Conservation (phyloP, 257 asterid species). For the Solanum pimpinellifolium region DNA sequence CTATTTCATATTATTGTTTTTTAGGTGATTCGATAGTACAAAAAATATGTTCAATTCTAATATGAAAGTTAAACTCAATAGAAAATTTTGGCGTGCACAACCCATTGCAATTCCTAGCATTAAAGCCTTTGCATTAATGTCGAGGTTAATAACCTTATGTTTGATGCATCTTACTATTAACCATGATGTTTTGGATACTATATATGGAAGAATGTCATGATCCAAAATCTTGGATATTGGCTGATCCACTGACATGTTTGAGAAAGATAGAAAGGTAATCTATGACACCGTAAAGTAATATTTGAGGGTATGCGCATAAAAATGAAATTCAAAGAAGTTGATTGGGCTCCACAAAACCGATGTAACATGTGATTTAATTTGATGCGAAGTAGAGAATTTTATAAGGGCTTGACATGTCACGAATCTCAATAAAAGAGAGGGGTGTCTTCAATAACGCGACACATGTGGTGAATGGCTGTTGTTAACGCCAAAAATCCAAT, state of each 20-base stretch:
- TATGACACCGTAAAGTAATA: background rate
- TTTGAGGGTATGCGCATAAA: background rate
- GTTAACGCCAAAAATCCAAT: background rate
- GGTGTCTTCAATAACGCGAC: background rate
- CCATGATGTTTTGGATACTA: background rate
- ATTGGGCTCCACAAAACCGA: background rate
- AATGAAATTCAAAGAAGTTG: background rate
- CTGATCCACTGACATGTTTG: too few species aligned
- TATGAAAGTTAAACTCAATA: background rate
- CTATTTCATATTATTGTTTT: background rate
- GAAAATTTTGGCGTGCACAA: background rate
- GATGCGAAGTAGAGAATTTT: background rate
- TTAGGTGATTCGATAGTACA: background rate
- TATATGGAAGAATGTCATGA: background rate
- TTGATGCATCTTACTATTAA: background rate
- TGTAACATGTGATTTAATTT: background rate
- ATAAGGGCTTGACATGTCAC: background rate
- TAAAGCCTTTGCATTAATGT: background rate
- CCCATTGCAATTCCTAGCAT: background rate
- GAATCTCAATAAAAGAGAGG: too few species aligned
- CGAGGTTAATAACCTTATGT: background rate
- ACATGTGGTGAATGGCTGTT: background rate
- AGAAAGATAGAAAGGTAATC: too few species aligned
- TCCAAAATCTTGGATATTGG: background rate
- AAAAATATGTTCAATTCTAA: background rate